Percentiles rank a stretch among this genome's conserved stretches.
Evolutionary conservation across 2,329 filamentous ascomycete species (phyloP).

Genomic region (Pezicula carpinea): DNA sequence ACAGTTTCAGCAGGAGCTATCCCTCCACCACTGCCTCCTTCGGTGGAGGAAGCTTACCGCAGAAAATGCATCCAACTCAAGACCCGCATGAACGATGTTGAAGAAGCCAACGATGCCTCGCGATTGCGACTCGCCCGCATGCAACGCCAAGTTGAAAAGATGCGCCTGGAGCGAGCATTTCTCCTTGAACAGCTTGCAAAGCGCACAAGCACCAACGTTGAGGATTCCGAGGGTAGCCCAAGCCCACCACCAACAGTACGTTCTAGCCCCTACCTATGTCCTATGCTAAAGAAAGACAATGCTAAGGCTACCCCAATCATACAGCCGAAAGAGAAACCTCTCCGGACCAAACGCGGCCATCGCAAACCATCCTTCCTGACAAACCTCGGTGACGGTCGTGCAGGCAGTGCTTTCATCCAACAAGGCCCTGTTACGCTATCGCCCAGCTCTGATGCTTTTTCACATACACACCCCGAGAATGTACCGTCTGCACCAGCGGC

Average conservation of each 20-base stretch:
- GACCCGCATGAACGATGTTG: slow-evolving; percentile 85
- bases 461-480: slow-evolving; percentile 41
- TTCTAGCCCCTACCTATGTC: slow-evolving; percentile 15
- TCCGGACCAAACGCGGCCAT: slow-evolving; percentile 70
- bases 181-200: slow-evolving; percentile 68
- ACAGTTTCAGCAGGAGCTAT: slow-evolving; percentile 34
- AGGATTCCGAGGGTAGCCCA: slow-evolving; percentile 74
- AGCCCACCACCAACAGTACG: slow-evolving; percentile 75
- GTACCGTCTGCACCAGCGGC: slow-evolving; percentile 31
- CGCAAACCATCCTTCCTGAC: slow-evolving; percentile 48
- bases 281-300: background rate
- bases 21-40: slow-evolving; percentile 68
- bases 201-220: slow-evolving; percentile 68
- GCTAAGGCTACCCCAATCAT: slow-evolving; percentile 15
- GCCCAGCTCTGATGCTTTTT: slow-evolving; percentile 48
- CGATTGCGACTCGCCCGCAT: slow-evolving; percentile 74
- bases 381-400: slow-evolving; percentile 31
- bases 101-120: slow-evolving; percentile 83
- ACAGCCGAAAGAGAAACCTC: slow-evolving; percentile 73
- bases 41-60: slow-evolving; percentile 92
- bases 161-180: slow-evolving; percentile 80
- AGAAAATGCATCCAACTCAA: slow-evolving; percentile 95
- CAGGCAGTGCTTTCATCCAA: slow-evolving; percentile 41
- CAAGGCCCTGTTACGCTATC: slow-evolving; percentile 43
- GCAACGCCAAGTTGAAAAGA: slow-evolving; percentile 82